Evolutionary conservation across 495 filamentous ascomycete species (phyloP).

Genomic region (Tuber borchii): DNA sequence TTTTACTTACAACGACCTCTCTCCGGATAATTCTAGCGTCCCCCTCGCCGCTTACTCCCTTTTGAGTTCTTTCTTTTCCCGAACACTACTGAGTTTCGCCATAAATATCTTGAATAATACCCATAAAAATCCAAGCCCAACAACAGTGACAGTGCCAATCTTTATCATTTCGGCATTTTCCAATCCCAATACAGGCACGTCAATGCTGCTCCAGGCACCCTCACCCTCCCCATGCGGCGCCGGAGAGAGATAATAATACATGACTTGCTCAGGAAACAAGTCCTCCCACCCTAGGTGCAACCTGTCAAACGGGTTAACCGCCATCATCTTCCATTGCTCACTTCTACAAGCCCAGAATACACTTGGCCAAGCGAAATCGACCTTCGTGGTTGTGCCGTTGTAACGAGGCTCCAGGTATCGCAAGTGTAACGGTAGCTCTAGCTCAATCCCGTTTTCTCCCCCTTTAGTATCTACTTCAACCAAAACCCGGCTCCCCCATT

Average conservation of each 20-base stretch:
- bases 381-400: constrained; percentile 42
- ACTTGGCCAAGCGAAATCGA: constrained; percentile 63
- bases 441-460: constrained; percentile 6
- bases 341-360: constrained; percentile 88
- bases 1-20: neutral
- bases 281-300: constrained; percentile 78
- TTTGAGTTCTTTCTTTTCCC: constrained; percentile 7
- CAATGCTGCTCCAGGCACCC: constrained; percentile 22
- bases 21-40: neutral
- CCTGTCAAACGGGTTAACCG: constrained; percentile 78
- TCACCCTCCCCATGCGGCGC: constrained; percentile 30
- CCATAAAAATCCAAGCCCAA: constrained; percentile 69
- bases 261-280: constrained; percentile 67
- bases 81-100: constrained; percentile 20
- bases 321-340: constrained; percentile 66
- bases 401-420: constrained; percentile 67
- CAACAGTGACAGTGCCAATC: constrained; percentile 60
- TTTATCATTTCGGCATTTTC: constrained; percentile 57
- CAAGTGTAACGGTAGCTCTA: constrained; percentile 76
- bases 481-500: constrained; percentile 77
- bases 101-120: constrained; percentile 59
- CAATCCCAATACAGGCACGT: constrained; percentile 69
- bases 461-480: constrained; percentile 54
- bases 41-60: constrained; percentile 19
- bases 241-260: constrained; percentile 81